phyloP scores from a whole-genome alignment of 495 filamentous ascomycete species.

The Neurospora sp. region DNA sequence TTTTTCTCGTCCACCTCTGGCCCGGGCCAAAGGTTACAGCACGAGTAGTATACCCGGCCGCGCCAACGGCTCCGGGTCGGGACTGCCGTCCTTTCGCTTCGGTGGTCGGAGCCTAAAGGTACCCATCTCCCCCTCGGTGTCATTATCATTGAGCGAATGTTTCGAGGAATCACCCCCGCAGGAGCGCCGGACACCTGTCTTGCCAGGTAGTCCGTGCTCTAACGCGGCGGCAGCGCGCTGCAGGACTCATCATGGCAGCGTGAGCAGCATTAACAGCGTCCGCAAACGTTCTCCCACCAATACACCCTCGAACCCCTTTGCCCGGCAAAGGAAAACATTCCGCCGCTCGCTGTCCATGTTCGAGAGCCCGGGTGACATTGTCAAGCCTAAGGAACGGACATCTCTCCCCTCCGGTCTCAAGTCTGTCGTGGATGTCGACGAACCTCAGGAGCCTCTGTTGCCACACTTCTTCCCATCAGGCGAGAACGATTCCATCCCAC shows the following conservation, averaged over 20 bases:
- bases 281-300: conserved; percentile 62
- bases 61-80: conserved; percentile 40
- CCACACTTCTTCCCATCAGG: conserved; percentile 80
- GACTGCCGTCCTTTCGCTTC: conserved; percentile 67
- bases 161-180: conserved; percentile 71
- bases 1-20: conserved; percentile 51
- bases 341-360: conserved; percentile 95
- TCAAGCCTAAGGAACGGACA: conserved; percentile 53
- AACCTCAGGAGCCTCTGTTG: conserved; percentile 55
- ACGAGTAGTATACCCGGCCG: conserved; percentile 40
- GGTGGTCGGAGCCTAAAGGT: conserved; percentile 42
- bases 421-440: conserved; percentile 67
- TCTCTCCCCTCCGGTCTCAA: conserved; percentile 43
- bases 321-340: conserved; percentile 77
- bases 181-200: conserved; percentile 43
- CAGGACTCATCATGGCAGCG: conserved; percentile 47
- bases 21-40: conserved; percentile 47
- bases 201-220: conserved; percentile 34
- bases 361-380: conserved; percentile 78
- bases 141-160: conserved; percentile 65
- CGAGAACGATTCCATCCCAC: conserved; percentile 71
- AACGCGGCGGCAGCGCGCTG: conserved; percentile 44
- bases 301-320: conserved; percentile 58
- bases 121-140: conserved; percentile 31
- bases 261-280: conserved; percentile 32